These are phyloP conservation scores for Chenopodium formosanum DNA, from an alignment of 148 eudicot species.

Conservation along the genomic window DNA sequence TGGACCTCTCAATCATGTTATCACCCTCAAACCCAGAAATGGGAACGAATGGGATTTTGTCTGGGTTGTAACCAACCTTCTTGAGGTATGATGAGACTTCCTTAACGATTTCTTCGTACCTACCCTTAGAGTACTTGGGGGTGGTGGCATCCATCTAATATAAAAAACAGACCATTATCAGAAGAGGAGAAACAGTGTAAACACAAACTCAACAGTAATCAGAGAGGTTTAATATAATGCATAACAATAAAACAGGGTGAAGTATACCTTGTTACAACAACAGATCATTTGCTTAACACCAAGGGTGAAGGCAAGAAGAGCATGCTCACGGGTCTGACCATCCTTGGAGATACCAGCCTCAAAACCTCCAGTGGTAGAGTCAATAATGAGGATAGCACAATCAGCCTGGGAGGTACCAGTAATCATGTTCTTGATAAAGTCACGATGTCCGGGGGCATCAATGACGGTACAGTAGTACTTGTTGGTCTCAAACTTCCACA, in stretches of 20 bases:
- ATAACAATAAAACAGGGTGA: background rate
- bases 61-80: slow-evolving; percentile 56
- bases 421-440: slow-evolving; percentile 61
- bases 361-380: slow-evolving; percentile 61
- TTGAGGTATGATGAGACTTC: slow-evolving; percentile 45
- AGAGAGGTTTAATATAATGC: too few relatives aligned
- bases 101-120: slow-evolving; percentile 47
- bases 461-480: slow-evolving; percentile 60
- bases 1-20: slow-evolving; percentile 51
- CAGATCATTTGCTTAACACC: slow-evolving; percentile 61
- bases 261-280: slow-evolving; percentile 49
- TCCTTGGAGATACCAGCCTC: slow-evolving; percentile 64
- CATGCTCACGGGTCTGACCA: slow-evolving; percentile 66
- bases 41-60: slow-evolving; percentile 46
- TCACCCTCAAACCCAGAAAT: slow-evolving; percentile 52
- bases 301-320: slow-evolving; percentile 58
- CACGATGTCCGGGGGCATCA: slow-evolving; percentile 60
- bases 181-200: background rate
- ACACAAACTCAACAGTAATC: background rate
- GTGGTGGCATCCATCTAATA: slow-evolving; percentile 49
- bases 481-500: slow-evolving; percentile 62
- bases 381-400: slow-evolving; percentile 55
- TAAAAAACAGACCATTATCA: background rate
- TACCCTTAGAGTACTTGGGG: slow-evolving; percentile 45
- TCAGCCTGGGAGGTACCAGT: slow-evolving; percentile 66